Evolutionary conservation across 78 protist genomes (phyloP), one percentile per base, ranked within the genome.

Genomic region (Isochrysis galbana): DNA sequence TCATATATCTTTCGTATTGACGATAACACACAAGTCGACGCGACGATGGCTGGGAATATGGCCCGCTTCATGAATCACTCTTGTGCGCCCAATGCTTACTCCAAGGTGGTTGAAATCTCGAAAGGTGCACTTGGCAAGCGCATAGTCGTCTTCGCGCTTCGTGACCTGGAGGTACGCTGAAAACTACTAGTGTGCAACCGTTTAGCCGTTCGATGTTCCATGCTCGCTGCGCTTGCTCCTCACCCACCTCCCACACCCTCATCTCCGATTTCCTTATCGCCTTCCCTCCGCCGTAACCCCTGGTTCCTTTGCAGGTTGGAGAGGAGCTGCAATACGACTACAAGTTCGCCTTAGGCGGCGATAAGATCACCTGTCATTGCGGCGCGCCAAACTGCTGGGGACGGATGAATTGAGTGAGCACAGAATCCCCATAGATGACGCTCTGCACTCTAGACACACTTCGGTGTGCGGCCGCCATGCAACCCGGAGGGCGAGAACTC

Each of bases 61-160:
- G 99, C 99, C 3, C 91, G 99, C 47, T 99, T 97, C 95, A 99
- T 99, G 72, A 99, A 99, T 86, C 99, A 99, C 94, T 94, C 97
- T 42, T 99, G 99, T 90, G 98, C 96, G 41, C 99, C 99, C 54
- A 99, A 98, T 93, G 97, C 99, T 91, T 82, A 47, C 17, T 99
- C 99, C 2, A 51, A 61, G 74, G 23, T 61, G 10, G 26, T 61
- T 32, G 74, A 70, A 21, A 19, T 70, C 39, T 34, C 44, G 17
- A n/a, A 26, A 2, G 41, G 80, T 19, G 17, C 41, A 1, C 80
- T n/a, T n/a, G 89, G 94, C 88, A 96, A 90, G 72, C 93, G 93
- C 55, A 96, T 98, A 39, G 94, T 90, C 46, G 95, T 77, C 84
- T 77, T 39, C 23, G 84, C 84, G 47, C 7, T 17, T 11, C 84